Base-by-base conservation (phyloP, 2,329 filamentous ascomycete genomes). In the Cladophialophora chaetospira region DNA sequence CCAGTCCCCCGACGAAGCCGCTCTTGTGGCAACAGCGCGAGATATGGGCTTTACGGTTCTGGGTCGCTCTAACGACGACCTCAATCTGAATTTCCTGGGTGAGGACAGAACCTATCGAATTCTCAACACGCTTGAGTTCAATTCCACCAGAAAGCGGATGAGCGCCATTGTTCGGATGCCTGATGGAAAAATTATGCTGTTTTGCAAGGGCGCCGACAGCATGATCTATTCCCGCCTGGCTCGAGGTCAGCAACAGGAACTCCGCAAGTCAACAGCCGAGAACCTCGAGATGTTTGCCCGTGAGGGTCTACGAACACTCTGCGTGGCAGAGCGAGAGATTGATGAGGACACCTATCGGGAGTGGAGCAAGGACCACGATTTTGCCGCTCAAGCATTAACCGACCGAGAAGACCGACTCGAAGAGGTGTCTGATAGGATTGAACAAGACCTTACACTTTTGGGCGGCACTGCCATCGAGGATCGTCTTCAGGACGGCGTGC, bases 391-490 rank as follows among this genome's bases (percentile, higher is more conserved):
- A 2, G 85, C 94, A 3, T 82, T 99, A 45, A 83, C 88, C 33
- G 84, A 95, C 55, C 88, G 94, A 68, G 95, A 99, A 69, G 90
- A 96, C 66, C 97, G 95, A 73, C 77, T 99, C 26, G 94, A 99
- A 71, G 85, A 86, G 59, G 89, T 96, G 11, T 88, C 94, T 2
- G 93, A 96, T 70, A 79, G 85, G 57, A 97, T 99, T 61, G 94
- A 99, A 73, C 89, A 91, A 61, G 88, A 97, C 13, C 81, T 99
- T 5, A 89, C 83, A 55, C 82, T 99, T 5, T 76, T 99, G 19
- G 94, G 94, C 60, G 94, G 94, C 43, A 99, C 94, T 15, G 94
- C 94, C 38, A 99, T 99, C 65, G 94, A 99, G 74, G 94, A 99
- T 79, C 86, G 92, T 66, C 81, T 99, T 25, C 94, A 99, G 74